A percentile compares a stretch with the other conserved stretches of the same genome.
phyloP scores from a whole-genome alignment of 192 early-diverging fungal genomes.

The Funneliformis mosseae region DNA sequence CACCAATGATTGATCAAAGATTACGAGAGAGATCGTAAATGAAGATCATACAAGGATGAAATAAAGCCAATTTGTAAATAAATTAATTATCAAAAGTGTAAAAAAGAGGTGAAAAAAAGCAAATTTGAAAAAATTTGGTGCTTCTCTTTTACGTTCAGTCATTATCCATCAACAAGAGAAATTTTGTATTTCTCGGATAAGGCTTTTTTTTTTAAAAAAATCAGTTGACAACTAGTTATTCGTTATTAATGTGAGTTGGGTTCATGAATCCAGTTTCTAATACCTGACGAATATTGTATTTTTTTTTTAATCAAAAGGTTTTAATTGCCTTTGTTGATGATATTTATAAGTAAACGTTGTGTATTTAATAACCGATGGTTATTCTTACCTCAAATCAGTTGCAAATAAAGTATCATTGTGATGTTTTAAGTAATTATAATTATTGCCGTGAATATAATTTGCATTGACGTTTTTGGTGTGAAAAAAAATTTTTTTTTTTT shows the following conservation, averaged over 20 bases:
- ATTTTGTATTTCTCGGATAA: no score
- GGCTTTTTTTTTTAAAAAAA: background rate
- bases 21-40: no score
- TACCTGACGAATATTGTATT: background rate
- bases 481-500: background rate
- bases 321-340: background rate
- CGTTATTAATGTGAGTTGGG: background rate
- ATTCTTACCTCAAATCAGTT: background rate
- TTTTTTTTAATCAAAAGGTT: background rate
- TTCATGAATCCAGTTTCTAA: background rate
- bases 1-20: no score
- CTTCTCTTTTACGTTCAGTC: background rate
- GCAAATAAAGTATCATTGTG: background rate
- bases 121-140: no score
- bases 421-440: background rate
- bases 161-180: background rate
- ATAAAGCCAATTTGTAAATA: no score
- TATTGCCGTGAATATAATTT: background rate
- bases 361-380: background rate
- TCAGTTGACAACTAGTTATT: background rate
- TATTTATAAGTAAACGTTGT: background rate
- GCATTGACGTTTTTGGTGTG: background rate
- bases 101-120: no score
- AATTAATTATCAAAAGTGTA: no score
- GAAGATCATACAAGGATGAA: no score